phyloP scores from a whole-genome alignment of 106 monocot species.

The Allium cepa region DNA sequence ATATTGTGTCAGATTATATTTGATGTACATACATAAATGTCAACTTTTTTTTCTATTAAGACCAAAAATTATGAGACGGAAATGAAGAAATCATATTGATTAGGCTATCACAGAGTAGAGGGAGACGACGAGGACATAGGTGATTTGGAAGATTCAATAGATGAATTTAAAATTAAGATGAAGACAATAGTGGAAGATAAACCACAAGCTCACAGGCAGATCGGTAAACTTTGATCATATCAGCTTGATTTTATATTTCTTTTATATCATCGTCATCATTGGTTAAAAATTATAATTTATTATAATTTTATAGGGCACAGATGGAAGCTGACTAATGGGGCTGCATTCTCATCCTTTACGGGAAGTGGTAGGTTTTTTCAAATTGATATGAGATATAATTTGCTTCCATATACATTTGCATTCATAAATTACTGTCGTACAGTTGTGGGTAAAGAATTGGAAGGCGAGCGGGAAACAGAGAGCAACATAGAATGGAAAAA shows the following conservation, averaged over 20 bases:
- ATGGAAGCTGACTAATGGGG: conserved; percentile 21
- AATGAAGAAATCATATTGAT: too few relatives aligned
- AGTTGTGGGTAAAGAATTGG: conserved; percentile 66
- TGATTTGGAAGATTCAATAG: conserved; percentile 56
- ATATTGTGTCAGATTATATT: too few relatives aligned
- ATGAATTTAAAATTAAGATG: conserved; percentile 48
- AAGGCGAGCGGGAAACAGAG: conserved; percentile 53
- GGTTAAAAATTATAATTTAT: conserved; percentile 19
- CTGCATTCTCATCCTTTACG: conserved; percentile 39
- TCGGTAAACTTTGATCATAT: conserved; percentile 18
- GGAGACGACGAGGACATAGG: conserved; percentile 71
- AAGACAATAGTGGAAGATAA: conserved; percentile 15
- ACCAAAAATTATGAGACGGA: too few relatives aligned
- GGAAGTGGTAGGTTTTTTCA: conserved; percentile 37
- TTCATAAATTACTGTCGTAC: neutral
- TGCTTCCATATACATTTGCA: too few relatives aligned
- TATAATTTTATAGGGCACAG: conserved; percentile 45
- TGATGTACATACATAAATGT: too few relatives aligned
- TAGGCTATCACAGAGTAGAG: conserved; percentile 59
- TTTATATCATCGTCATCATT: neutral
- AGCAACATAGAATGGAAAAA: conserved; percentile 68
- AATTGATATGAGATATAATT: too few relatives aligned
- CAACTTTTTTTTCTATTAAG: too few relatives aligned
- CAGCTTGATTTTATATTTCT: too few relatives aligned
- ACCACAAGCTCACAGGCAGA: conserved; percentile 14